These are phyloP conservation scores for Suhomyces emberorum DNA, from an alignment of 805 yeast genomes.

Conservation along the genomic window DNA sequence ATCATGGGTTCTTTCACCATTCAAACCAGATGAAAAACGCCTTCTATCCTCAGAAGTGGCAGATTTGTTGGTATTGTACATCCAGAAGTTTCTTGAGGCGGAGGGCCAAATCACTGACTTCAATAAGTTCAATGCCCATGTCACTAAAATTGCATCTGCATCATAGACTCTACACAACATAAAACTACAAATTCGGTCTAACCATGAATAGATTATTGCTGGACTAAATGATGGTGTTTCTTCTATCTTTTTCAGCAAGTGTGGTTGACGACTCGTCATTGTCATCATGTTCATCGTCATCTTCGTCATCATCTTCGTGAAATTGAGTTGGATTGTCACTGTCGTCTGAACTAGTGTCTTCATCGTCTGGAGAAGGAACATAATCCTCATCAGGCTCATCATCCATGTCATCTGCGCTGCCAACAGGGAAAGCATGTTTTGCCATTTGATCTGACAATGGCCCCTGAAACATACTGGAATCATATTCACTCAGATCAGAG, in stretches of 20 bases:
- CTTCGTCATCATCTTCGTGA: constrained; percentile 1
- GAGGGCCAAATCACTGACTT: constrained; percentile 4
- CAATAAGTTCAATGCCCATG: constrained; percentile 8
- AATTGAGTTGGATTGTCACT: too few relatives aligned
- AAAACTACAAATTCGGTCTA: too few relatives aligned
- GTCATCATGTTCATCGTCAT: constrained; percentile 1
- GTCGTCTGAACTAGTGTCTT: neutral
- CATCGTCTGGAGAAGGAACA: constrained; percentile 1
- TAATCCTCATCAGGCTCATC: constrained; percentile 5
- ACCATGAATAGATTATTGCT: too few relatives aligned
- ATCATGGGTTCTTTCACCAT: constrained; percentile 39
- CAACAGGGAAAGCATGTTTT: constrained; percentile 1
- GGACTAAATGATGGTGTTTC: neutral
- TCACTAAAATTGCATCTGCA: constrained; percentile 9
- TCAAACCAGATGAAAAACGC: constrained; percentile 23
- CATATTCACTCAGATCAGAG: constrained; percentile 4
- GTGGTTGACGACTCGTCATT: too few relatives aligned
- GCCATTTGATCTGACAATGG: neutral
- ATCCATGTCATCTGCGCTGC: constrained; percentile 6
- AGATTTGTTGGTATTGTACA: constrained; percentile 3
- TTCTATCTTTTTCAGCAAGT: too few relatives aligned
- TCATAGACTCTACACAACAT: too few relatives aligned
- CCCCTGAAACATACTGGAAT: neutral
- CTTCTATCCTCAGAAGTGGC: constrained; percentile 8
- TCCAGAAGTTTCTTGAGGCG: constrained; percentile 6